These are phyloP conservation scores for Brassica incana DNA, from an alignment of 345 rosid species.

Conservation along the genomic window DNA sequence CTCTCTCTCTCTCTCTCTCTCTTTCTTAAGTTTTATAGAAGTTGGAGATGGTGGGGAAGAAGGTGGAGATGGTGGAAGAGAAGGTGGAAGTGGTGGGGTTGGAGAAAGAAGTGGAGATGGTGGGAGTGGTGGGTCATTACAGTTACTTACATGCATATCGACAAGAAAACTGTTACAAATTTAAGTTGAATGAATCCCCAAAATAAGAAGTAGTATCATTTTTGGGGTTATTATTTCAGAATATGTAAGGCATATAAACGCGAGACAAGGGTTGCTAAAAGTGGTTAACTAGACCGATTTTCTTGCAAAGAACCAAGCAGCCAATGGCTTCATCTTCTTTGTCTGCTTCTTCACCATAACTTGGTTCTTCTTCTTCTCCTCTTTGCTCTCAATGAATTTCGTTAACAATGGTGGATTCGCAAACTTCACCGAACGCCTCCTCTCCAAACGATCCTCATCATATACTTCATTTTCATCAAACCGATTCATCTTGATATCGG, in stretches of 20 bases:
- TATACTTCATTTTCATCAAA: constrained; percentile 17
- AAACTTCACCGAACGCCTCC: constrained; percentile 67
- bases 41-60: too few species aligned
- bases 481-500: constrained; percentile 27
- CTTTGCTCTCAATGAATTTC: constrained; percentile 40
- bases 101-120: too few species aligned
- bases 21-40: too few species aligned
- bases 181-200: constrained; percentile 1
- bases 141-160: background rate
- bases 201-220: background rate
- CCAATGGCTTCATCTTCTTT: constrained; percentile 49
- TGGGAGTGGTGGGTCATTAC: too few species aligned
- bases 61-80: too few species aligned
- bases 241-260: background rate
- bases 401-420: constrained; percentile 62
- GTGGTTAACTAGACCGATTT: constrained; percentile 37
- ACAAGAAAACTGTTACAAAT: constrained; percentile 2
- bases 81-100: too few species aligned
- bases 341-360: constrained; percentile 35
- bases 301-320: constrained; percentile 60
- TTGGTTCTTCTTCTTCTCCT: constrained; percentile 40
- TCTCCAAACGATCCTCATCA: constrained; percentile 45
- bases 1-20: too few species aligned
- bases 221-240: background rate
- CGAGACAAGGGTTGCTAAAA: background rate